A percentile compares a stretch with the other conserved stretches of the same genome.
Evolutionary conservation across 441 rosid genomes (phyloP).

Genomic region (Erysimum cheiri): DNA sequence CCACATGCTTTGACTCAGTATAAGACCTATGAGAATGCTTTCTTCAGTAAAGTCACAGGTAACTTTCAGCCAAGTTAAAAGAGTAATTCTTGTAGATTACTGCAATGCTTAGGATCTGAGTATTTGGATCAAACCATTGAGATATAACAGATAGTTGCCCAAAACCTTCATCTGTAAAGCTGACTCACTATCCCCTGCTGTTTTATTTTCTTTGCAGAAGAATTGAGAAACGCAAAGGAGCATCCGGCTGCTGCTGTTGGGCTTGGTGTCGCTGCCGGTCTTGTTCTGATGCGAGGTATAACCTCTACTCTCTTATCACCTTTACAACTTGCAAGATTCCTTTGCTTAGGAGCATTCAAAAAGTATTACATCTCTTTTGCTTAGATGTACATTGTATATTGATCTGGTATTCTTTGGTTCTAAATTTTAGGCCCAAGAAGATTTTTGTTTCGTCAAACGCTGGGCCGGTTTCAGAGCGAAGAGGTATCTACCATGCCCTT

Average conservation of each 20-base stretch:
- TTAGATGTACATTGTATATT: constrained; percentile 8
- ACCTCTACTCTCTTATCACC: constrained; percentile 9
- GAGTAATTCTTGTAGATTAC: not conserved
- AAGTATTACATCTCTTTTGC: constrained; percentile 4
- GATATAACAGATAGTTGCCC: not conserved
- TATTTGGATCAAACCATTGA: constrained; percentile 8
- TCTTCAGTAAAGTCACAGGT: constrained; percentile 76
- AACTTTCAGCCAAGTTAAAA: not conserved
- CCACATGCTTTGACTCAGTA: constrained; percentile 57
- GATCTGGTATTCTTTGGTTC: not conserved
- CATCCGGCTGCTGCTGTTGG: constrained; percentile 77
- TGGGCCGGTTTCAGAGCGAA: constrained; percentile 83
- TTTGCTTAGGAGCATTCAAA: constrained; percentile 5
- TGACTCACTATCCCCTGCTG: not conserved
- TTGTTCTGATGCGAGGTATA: constrained; percentile 77
- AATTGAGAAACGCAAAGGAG: constrained; percentile 63
- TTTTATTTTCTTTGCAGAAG: constrained; percentile 50
- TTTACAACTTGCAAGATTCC: not conserved
- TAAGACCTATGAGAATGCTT: constrained; percentile 64
- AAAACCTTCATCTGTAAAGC: not conserved
- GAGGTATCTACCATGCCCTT: constrained; percentile 57
- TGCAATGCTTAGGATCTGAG: not conserved
- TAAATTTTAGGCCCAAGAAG: constrained; percentile 77
- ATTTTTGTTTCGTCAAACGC: constrained; percentile 71
- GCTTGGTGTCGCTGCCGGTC: constrained; percentile 59